Conservation (phyloP, 768 basidiomycete species). For the Galerina sulciceps region DNA sequence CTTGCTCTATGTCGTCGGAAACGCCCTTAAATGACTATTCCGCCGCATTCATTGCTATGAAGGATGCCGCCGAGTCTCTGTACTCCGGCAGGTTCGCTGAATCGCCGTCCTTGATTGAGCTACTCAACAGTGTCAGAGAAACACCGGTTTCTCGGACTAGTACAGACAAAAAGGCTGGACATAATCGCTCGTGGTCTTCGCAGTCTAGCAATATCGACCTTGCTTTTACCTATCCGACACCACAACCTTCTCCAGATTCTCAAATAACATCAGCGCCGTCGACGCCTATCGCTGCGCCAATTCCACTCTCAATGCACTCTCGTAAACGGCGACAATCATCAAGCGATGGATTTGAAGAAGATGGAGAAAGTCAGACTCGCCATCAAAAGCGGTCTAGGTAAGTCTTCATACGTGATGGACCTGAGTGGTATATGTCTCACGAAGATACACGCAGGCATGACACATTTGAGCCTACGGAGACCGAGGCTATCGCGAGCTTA, state of each 20-base stretch:
- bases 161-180: no score
- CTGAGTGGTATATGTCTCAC: no score
- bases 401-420: neutral
- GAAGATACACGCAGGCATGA: neutral
- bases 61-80: conserved; percentile 19
- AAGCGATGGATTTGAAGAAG: neutral
- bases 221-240: conserved; percentile 9
- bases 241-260: conserved; percentile 1
- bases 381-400: neutral
- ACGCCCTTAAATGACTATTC: neutral
- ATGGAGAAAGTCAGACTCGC: neutral
- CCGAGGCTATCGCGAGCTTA: neutral
- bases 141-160: no score
- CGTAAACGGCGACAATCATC: neutral
- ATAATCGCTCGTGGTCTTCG: no score
- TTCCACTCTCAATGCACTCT: neutral
- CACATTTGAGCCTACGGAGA: neutral
- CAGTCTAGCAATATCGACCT: neutral
- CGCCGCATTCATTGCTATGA: conserved; percentile 12
- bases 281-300: conserved; percentile 29
- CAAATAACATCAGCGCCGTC: neutral
- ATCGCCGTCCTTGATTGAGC: no score
- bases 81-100: conserved; percentile 22
- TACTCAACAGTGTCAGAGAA: no score
- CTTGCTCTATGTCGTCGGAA: neutral